A percentile compares a stretch with the other conserved stretches of the same genome.
phyloP scores from a whole-genome alignment of 345 rosid genomes.

The Corchorus capsularis region DNA sequence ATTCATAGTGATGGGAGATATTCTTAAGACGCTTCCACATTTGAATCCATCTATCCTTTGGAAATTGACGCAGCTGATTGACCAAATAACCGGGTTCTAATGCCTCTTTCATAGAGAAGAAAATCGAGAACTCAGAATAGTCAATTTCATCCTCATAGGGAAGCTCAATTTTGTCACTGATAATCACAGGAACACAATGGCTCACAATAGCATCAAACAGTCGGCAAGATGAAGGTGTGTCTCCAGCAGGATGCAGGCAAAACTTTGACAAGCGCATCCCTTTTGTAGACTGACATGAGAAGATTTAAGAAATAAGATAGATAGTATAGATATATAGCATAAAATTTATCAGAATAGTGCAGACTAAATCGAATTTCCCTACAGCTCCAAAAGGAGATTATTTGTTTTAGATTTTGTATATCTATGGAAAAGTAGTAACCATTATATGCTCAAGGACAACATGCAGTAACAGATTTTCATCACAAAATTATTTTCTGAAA shows the following conservation, averaged over 20 bases:
- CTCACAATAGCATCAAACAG: slow-evolving; percentile 85
- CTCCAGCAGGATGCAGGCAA: slow-evolving; percentile 91
- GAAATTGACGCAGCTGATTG: slow-evolving; percentile 60
- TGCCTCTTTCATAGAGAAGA: slow-evolving; percentile 74
- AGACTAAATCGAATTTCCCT: not conserved
- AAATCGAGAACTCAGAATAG: slow-evolving; percentile 69
- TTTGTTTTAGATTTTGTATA: not conserved
- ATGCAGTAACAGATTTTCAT: not conserved
- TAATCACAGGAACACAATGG: slow-evolving; percentile 83
- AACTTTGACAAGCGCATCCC: slow-evolving; percentile 90
- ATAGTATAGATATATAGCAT: not conserved
- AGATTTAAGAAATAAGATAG: slow-evolving; percentile 25
- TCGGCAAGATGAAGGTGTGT: slow-evolving; percentile 92
- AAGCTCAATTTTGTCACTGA: slow-evolving; percentile 81
- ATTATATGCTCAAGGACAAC: not conserved
- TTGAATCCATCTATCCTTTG: slow-evolving; percentile 68
- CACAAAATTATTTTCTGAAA: not conserved
- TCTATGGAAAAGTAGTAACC: not conserved
- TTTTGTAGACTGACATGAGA: slow-evolving; percentile 59
- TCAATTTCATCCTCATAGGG: slow-evolving; percentile 86
- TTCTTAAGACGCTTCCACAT: slow-evolving; percentile 76
- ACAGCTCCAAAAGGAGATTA: not conserved
- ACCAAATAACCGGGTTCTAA: slow-evolving; percentile 70
- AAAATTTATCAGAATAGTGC: not conserved
- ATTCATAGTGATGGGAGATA: slow-evolving; percentile 77